phyloP scores from a whole-genome alignment of 2,329 filamentous ascomycete species.

The Aspergillus carbonarius region DNA sequence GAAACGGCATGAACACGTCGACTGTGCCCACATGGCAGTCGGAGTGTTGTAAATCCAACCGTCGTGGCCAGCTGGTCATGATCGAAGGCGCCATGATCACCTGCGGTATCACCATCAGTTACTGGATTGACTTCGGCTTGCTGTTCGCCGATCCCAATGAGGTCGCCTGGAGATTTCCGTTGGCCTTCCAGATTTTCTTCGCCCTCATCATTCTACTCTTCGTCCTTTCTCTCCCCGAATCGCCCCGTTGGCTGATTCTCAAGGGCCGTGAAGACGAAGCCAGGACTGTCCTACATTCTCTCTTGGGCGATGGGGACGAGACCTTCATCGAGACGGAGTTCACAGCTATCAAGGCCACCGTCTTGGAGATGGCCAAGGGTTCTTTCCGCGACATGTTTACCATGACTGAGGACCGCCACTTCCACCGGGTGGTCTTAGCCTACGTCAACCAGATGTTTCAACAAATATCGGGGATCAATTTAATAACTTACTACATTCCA shows the following conservation, averaged over 20 bases:
- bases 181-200: constrained; percentile 59
- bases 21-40: constrained; percentile 55
- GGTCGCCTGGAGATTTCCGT: constrained; percentile 56
- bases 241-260: constrained; percentile 58
- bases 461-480: constrained; percentile 47
- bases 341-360: constrained; percentile 54
- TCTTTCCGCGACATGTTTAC: constrained; percentile 61
- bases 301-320: constrained; percentile 49
- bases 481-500: constrained; percentile 49
- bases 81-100: constrained; percentile 54
- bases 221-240: constrained; percentile 55
- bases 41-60: constrained; percentile 53
- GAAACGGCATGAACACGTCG: constrained; percentile 53
- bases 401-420: constrained; percentile 56
- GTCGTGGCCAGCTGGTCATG: constrained; percentile 54
- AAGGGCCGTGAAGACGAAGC: constrained; percentile 57
- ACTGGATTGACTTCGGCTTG: constrained; percentile 55
- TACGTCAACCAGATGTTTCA: constrained; percentile 60
- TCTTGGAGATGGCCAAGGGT: constrained; percentile 49
- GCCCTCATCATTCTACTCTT: constrained; percentile 52
- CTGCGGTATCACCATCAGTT: constrained; percentile 51
- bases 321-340: constrained; percentile 49
- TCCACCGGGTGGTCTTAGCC: constrained; percentile 56
- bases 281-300: constrained; percentile 46
- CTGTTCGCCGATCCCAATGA: constrained; percentile 52